Evolutionary conservation across 768 basidiomycete genomes (phyloP), one percentile per base, ranked within the genome.

Genomic region (Russula abietina): DNA sequence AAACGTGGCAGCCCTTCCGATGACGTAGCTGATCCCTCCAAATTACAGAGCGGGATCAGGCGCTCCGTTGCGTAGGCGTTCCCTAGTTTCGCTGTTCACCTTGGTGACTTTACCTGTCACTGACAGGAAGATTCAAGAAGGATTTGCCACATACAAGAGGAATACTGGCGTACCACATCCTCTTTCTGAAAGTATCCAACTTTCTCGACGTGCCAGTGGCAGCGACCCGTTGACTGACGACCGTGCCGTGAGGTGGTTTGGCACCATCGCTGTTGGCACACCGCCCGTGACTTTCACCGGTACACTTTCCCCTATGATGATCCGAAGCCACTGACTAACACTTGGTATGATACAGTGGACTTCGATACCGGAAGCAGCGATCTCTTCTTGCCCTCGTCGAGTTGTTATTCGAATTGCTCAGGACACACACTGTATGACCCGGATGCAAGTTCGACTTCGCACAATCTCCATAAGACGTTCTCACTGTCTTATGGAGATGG

Each of bases 401-500:
- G 36, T 33, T 78, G 78, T 58, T 54, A 33, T 38, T 50, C 43
- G 36, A 70, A 61, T 32, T 80, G 79, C 62, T 33, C 65, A 7
- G 60, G 66, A 0, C 65, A 64, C 50, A 33, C 12, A 0, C 4
- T 19, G 24, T 60, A 66, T 50, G 8, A 56, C 22, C 32, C 56
- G 33, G 39, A 14, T n/a, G n/a, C 41, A 4, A 65, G 64, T 52
- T 46, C 30, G 6, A 55, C 59, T 6, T 71, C 78, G 10, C 43
- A 65, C 6, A 62, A 71, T 61, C 55, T 70, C 33, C 57, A 49
- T 14, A 65, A 69, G 38, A 49, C 65, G 0, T 78, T 80, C 67
- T 46, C 62, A 8, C 67, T 79, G 11, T 1, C 39, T 1, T 83
- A 78, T 62, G 72, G 71, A 17, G 78, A 74, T 55, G 79, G 80